Base-by-base conservation (phyloP, 2,329 filamentous ascomycete genomes). In the Exophiala oligosperma region DNA sequence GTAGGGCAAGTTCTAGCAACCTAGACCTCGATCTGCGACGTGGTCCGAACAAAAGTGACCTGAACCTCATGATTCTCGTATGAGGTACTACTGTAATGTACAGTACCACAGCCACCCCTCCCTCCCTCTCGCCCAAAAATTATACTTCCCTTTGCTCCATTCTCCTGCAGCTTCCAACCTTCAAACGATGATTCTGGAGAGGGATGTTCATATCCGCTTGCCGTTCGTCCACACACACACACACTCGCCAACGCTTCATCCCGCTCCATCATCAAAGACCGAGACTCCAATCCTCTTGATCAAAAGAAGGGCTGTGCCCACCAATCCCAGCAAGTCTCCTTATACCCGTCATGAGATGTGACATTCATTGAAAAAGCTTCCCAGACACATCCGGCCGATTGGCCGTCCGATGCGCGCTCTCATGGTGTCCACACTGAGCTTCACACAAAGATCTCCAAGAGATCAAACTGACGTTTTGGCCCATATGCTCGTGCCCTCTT, bases 281-380 rank as follows among this genome's bases (percentile, higher is more conserved):
- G 17, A 41, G 35, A 26, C 41, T 37, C 26, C 32, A 12, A 32
- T 43, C 47, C 53, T 8, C 40, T 26, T 32, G 37, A 6, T 43
- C 41, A 12, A 26, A 17, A 17, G 1, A 17, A 17, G 17, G 14
- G 49, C 28, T 23, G 7, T 5, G 35, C 41, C 17, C 41, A 41
- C 52, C 57, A 54, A 53, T 26, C 55, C 56, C 12, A 54, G 55
- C 54, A 57, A 53, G 55, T 61, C 50, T 63, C 61, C 61, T 54
- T 63, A 63, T 40, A 58, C 47, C 61, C 61, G 61, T 63, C 61
- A 63, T 61, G 61, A 63, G 61, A 63, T 49, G 58, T 55, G 24
- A 49, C 55, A 61, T 38, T 56, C 17, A 17, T 17, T 17, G 17
- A 17, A 17, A 37, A 29, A 37, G 40, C 21, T 26, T 6, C 32